A percentile compares a stretch with the other conserved stretches of the same genome.
Evolutionary conservation across 495 filamentous ascomycete genomes (phyloP).

Genomic region (Talaromyces liani): DNA sequence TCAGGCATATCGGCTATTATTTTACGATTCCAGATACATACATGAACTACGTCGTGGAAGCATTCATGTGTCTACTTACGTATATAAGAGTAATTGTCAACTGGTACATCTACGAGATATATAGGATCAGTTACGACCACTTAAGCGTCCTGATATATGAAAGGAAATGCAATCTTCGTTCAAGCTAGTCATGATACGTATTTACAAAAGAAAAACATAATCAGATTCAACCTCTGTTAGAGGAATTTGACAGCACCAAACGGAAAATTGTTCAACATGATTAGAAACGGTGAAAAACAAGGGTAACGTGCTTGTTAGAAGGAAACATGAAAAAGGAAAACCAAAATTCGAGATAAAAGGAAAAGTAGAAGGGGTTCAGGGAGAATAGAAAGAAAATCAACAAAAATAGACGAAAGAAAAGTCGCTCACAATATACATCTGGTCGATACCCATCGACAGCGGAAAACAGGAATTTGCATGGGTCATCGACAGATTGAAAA

Average conservation of each 20-base stretch:
- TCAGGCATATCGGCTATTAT: background rate
- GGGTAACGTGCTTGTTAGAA: background rate
- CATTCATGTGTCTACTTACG: no score
- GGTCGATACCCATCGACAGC: background rate
- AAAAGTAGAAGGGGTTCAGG: conserved; percentile 11
- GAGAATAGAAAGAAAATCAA: conserved; percentile 13
- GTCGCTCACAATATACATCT: conserved; percentile 6
- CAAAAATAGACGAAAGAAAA: conserved; percentile 18
- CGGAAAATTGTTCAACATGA: background rate
- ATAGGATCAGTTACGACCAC: no score
- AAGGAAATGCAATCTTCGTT: background rate
- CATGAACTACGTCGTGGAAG: background rate
- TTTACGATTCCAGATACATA: background rate
- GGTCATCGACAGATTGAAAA: background rate
- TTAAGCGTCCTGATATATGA: background rate
- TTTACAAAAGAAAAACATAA: conserved; percentile 1
- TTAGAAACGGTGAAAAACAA: background rate
- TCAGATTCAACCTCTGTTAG: background rate
- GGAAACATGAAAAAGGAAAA: background rate
- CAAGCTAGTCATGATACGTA: conserved; percentile 1
- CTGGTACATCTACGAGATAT: no score
- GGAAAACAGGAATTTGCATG: background rate
- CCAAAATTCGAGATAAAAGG: conserved; percentile 9
- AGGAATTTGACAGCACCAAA: background rate
- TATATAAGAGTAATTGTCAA: no score